Evolutionary conservation across 1,284 basidiomycete species (phyloP), one percentile per base, ranked within the genome.

Genomic region (Ceratobasidium sp.): DNA sequence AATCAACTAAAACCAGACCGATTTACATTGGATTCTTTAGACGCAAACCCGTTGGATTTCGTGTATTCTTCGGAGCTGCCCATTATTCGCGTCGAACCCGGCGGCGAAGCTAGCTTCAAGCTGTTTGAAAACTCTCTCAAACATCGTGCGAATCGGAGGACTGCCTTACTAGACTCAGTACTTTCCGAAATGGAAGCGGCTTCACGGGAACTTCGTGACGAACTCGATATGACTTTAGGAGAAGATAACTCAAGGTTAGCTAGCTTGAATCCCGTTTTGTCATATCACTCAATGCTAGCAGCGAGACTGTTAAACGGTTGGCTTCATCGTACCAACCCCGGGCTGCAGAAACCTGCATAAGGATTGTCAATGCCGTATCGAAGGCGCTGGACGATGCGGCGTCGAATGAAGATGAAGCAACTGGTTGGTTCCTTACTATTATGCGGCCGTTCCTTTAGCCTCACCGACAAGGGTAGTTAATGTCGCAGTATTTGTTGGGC

Each of bases 61-160:
- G 75, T 89, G 13, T 89, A 88, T 75, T 79, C 80, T n/a, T 39
- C 54, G 62, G 75, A 83, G 6, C 81, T 83, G 78, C 36, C 75
- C 80, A n/a, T 70, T 75, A 2, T 64, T 73, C 21, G 77, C 79
- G n/a, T 79, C 82, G 69, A 75, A 77, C 11, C 79, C 83, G 1
- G 86, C 90, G 73, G 80, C 81, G 49, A 83, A 81, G 73, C 90
- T 88, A 56, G 42, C 27, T 68, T 57, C 33, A 42, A 29, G 11
- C 44, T 44, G 21, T 68, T 68, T 73, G 84, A 83, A 71, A 73
- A 76, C 16, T 75, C 82, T 4, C 75, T 91, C 47, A 82, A 80
- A 62, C 82, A 81, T 59, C 87, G 87, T 71, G 78, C 90, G 21
- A 73, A 81, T 36, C 85, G 86, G 16, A 83, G 88, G 49, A 87